Conservation (phyloP, 2,329 filamentous ascomycete species). For the Stachybotrys chartarum region DNA sequence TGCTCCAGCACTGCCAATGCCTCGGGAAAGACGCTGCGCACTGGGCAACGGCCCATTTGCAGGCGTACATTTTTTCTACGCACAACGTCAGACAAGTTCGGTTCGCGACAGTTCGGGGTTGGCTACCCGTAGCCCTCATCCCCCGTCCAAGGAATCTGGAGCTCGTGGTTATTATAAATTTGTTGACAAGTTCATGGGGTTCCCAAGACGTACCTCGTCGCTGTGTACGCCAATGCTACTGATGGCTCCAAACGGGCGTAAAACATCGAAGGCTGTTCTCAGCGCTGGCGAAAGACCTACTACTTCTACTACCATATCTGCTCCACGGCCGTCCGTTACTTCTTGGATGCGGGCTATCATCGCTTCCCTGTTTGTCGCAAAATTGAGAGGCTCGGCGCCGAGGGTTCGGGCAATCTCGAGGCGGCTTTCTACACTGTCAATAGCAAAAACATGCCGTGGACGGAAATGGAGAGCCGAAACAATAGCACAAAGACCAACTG, state of each 20-base stretch:
- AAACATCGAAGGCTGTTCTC: conserved; percentile 61
- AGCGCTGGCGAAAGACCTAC: conserved; percentile 65
- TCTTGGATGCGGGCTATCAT: conserved; percentile 65
- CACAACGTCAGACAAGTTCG: conserved; percentile 10
- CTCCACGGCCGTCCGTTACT: conserved; percentile 71
- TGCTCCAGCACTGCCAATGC: conserved; percentile 58
- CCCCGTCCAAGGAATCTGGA: conserved; percentile 58
- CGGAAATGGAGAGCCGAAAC: conserved; percentile 69
- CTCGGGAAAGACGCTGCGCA: conserved; percentile 61
- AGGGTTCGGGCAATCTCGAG: conserved; percentile 65
- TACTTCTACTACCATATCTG: conserved; percentile 77
- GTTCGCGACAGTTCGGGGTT: neutral
- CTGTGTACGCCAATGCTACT: conserved; percentile 73
- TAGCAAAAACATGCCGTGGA: conserved; percentile 69
- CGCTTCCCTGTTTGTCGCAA: conserved; percentile 56
- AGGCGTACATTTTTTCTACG: conserved; percentile 62
- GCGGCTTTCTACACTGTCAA: conserved; percentile 70
- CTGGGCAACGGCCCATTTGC: conserved; percentile 72
- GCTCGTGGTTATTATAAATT: neutral
- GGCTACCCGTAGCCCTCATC: conserved; percentile 52
- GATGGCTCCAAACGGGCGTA: conserved; percentile 67
- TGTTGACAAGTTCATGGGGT: too few relatives aligned
- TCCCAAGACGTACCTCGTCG: conserved; percentile 45
- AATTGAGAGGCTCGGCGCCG: conserved; percentile 80
- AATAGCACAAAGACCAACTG: conserved; percentile 77